Conservation (phyloP, 2,329 filamentous ascomycete species). For the Aspergillus sp. region DNA sequence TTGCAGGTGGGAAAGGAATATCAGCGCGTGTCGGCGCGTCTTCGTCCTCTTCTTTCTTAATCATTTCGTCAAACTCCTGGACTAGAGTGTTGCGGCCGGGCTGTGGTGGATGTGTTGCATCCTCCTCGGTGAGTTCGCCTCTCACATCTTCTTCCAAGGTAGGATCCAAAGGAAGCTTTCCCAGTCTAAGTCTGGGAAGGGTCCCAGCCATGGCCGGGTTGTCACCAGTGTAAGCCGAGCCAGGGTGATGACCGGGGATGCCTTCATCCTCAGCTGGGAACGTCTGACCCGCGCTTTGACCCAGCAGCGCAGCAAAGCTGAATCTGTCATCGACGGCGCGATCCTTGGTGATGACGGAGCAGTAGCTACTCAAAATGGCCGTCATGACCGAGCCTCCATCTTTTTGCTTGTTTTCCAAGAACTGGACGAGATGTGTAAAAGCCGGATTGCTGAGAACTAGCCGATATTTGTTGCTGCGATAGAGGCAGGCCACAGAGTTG, state of each 20-base stretch:
- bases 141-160: conserved; percentile 78
- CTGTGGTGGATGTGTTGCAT: conserved; percentile 62
- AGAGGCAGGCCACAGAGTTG: conserved; percentile 69
- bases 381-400: conserved; percentile 71
- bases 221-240: conserved; percentile 51
- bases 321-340: conserved; percentile 49
- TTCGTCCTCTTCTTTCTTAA: conserved; percentile 79
- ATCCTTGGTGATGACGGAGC: conserved; percentile 52
- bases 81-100: conserved; percentile 64
- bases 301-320: conserved; percentile 52
- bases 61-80: conserved; percentile 78
- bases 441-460: conserved; percentile 81
- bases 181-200: conserved; percentile 60
- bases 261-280: conserved; percentile 58
- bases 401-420: conserved; percentile 76
- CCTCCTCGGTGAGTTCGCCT: conserved; percentile 76
- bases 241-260: conserved; percentile 58
- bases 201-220: conserved; percentile 49
- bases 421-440: conserved; percentile 73
- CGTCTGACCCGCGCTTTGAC: conserved; percentile 46
- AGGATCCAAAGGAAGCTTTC: conserved; percentile 71
- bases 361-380: conserved; percentile 56
- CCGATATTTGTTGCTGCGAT: conserved; percentile 77
- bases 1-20: conserved; percentile 77
- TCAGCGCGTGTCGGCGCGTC: conserved; percentile 71